Conservation (phyloP, 305 asterid species). For the Plantago rigida region DNA sequence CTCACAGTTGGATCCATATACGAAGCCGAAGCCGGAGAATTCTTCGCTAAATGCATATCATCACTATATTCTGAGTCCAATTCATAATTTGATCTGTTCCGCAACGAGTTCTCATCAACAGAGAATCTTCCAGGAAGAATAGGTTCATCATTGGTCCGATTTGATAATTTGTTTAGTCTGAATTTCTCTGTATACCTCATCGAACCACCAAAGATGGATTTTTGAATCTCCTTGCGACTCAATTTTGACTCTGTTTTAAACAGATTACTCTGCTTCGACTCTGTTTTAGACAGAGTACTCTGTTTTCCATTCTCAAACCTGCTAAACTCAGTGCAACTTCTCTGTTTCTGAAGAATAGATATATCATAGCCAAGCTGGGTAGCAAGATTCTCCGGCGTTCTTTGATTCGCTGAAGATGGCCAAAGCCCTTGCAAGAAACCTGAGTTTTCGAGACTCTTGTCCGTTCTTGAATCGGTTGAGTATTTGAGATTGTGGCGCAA, state of each 20-base stretch:
- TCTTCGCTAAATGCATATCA: conserved; percentile 20
- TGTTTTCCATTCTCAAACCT: conserved; percentile 35
- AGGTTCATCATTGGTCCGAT: conserved; percentile 13
- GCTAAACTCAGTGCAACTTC: conserved; percentile 47
- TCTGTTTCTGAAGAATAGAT: conserved; percentile 33
- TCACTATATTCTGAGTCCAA: conserved; percentile 54
- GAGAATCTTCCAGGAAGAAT: conserved; percentile 50
- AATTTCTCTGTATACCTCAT: conserved; percentile 48
- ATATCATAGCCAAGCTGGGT: conserved; percentile 44
- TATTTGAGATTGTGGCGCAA: conserved; percentile 33
- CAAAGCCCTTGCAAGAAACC: conserved; percentile 55
- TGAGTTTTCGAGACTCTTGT: conserved; percentile 35
- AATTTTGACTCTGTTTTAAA: neutral
- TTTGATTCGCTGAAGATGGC: conserved; percentile 43
- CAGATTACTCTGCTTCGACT: neutral
- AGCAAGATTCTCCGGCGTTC: conserved; percentile 32
- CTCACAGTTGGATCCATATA: conserved; percentile 82
- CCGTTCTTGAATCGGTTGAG: conserved; percentile 31
- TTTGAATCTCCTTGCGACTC: neutral
- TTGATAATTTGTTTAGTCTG: conserved; percentile 33
- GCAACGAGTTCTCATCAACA: conserved; percentile 44
- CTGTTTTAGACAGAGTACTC: conserved; percentile 1
- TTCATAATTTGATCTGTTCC: conserved; percentile 28
- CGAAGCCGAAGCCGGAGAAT: conserved; percentile 43
- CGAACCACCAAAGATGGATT: conserved; percentile 42